Evolutionary conservation across 371 early-diverging fungal species (phyloP).

Genomic region (Lichtheimia ornata): DNA sequence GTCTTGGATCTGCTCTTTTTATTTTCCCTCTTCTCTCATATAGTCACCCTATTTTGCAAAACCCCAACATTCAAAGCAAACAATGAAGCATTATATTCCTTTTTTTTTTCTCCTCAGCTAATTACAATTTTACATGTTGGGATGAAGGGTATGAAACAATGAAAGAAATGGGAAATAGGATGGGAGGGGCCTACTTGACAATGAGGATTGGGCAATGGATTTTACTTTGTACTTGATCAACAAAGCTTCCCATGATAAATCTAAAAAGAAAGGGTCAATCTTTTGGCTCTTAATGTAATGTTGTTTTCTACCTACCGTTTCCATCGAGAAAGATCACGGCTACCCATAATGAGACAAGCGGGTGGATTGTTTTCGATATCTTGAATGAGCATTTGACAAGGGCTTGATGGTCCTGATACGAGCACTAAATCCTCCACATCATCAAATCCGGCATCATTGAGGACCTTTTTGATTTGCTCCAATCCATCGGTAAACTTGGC

Average conservation of each 20-base stretch:
- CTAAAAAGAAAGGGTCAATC: conserved; percentile 17
- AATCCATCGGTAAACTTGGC: conserved; percentile 7
- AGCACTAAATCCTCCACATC: conserved; percentile 23
- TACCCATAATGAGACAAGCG: conserved; percentile 50
- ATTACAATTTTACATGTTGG: background rate
- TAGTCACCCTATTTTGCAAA: too few relatives aligned
- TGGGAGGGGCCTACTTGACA: conserved; percentile 27
- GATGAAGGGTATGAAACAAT: too few relatives aligned
- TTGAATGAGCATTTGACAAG: conserved; percentile 38
- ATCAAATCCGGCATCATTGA: background rate
- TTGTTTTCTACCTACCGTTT: conserved; percentile 36
- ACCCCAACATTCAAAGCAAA: background rate
- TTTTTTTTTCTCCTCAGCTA: background rate
- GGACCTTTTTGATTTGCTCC: conserved; percentile 14
- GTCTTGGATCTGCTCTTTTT: background rate
- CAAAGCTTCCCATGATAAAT: conserved; percentile 53
- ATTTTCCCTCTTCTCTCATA: too few relatives aligned
- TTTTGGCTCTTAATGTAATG: too few relatives aligned
- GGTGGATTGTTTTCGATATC: conserved; percentile 30
- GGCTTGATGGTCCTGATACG: conserved; percentile 28
- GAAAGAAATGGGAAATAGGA: too few relatives aligned
- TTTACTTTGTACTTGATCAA: conserved; percentile 48
- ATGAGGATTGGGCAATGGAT: conserved; percentile 53
- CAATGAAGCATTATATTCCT: background rate
- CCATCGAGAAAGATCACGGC: conserved; percentile 50